These are phyloP conservation scores for Centrapalus pauciflorus DNA, from an alignment of 129 eudicot genomes.

Conservation along the genomic window DNA sequence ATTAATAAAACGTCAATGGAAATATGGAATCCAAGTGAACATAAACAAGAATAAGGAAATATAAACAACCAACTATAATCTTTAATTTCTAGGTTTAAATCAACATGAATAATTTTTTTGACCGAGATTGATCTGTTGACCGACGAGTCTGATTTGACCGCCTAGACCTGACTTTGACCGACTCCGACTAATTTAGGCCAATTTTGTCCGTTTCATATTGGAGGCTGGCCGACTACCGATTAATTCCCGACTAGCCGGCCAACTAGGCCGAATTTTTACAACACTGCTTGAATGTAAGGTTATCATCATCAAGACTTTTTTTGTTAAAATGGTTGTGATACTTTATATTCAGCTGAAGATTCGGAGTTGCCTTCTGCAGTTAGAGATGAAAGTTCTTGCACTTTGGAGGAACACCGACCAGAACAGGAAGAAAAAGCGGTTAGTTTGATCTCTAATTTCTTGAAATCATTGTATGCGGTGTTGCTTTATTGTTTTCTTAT, in stretches of 20 bases:
- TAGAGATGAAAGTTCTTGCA: slow-evolving; percentile 19
- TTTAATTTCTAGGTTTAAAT: too few species aligned
- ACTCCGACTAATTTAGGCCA: neutral
- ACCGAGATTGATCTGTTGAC: too few species aligned
- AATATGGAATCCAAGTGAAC: too few species aligned
- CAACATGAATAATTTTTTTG: too few species aligned
- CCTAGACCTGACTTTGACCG: neutral
- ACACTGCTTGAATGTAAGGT: neutral
- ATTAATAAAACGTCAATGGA: too few species aligned
- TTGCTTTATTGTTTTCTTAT: slow-evolving; percentile 6
- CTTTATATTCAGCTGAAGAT: slow-evolving; percentile 15
- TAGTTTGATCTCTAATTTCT: neutral
- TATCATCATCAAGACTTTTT: slow-evolving; percentile 5
- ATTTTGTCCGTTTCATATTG: neutral
- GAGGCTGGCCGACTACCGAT: too few species aligned
- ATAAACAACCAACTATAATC: too few species aligned
- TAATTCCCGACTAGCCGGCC: too few species aligned
- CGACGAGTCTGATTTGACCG: neutral
- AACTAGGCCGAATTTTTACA: too few species aligned
- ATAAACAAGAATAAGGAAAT: too few species aligned
- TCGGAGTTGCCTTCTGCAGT: slow-evolving; percentile 3
- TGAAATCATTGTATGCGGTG: neutral
- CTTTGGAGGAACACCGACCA: slow-evolving; percentile 1
- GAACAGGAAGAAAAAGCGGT: slow-evolving; percentile 32
- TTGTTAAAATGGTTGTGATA: slow-evolving; percentile 5